Percentiles rank a stretch among this genome's conserved stretches.
phyloP scores from a whole-genome alignment of 2,329 filamentous ascomycete genomes.

The Aspergillus bombycis region DNA sequence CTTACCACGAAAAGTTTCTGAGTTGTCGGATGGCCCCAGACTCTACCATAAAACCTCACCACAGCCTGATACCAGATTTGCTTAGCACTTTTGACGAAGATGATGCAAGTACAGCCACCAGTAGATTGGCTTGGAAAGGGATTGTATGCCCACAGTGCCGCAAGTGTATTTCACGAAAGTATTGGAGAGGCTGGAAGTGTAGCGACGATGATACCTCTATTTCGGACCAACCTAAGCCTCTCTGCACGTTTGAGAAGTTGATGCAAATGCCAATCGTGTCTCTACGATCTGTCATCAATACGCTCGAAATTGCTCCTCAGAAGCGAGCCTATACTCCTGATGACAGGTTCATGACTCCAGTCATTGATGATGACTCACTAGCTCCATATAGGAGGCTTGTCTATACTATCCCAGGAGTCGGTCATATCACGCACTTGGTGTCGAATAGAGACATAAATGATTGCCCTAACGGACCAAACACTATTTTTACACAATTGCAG shows the following conservation, averaged over 20 bases:
- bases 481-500: constrained; percentile 60
- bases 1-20: constrained; percentile 63
- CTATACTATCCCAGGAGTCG: constrained; percentile 39
- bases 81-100: constrained; percentile 42
- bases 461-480: constrained; percentile 60
- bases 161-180: constrained; percentile 62
- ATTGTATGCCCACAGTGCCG: constrained; percentile 68
- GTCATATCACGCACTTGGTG: constrained; percentile 59
- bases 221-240: constrained; percentile 37
- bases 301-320: constrained; percentile 33
- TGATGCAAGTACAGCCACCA: constrained; percentile 49
- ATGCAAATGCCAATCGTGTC: constrained; percentile 29
- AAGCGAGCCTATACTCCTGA: constrained; percentile 31
- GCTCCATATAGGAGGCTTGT: constrained; percentile 37
- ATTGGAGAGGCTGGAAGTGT: constrained; percentile 68
- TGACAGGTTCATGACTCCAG: constrained; percentile 29
- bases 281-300: constrained; percentile 37
- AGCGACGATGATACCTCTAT: constrained; percentile 18
- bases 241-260: constrained; percentile 53
- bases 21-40: constrained; percentile 53
- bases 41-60: constrained; percentile 39
- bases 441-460: constrained; percentile 58
- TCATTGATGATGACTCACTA: constrained; percentile 33
- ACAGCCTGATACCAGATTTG: constrained; percentile 45
- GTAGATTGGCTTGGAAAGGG: constrained; percentile 60